These are phyloP conservation scores for Trametes villosa DNA, from an alignment of 768 basidiomycete genomes.

Conservation along the genomic window DNA sequence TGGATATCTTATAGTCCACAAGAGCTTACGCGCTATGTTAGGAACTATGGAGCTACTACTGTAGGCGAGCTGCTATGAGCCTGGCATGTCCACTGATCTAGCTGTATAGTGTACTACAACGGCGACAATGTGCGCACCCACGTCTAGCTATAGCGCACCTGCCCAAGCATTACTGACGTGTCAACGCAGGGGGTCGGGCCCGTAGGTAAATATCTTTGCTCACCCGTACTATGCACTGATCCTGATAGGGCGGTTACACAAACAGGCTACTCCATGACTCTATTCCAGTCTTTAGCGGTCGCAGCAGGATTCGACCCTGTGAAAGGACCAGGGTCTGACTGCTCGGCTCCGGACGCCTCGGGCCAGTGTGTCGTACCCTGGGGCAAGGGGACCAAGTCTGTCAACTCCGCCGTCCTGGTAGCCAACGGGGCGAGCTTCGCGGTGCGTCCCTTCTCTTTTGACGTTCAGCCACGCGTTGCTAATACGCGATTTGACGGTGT, in stretches of 20 bases:
- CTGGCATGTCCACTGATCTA: not conserved
- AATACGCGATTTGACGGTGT: not conserved
- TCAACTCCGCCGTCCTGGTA: conserved; percentile 79
- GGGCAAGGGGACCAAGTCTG: conserved; percentile 71
- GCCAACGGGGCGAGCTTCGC: conserved; percentile 80
- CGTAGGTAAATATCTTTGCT: conserved; percentile 24
- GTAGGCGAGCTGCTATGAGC: conserved; percentile 40
- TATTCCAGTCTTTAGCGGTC: conserved; percentile 76
- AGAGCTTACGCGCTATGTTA: not conserved
- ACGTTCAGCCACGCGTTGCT: conserved; percentile 36
- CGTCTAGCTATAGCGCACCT: not conserved
- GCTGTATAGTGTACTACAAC: conserved; percentile 70
- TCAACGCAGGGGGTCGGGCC: conserved; percentile 66
- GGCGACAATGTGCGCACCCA: conserved; percentile 64
- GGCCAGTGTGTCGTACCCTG: conserved; percentile 81
- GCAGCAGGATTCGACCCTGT: conserved; percentile 75
- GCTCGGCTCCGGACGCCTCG: conserved; percentile 55
- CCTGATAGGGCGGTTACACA: not conserved
- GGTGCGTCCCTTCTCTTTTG: conserved; percentile 42
- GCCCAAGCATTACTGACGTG: not conserved
- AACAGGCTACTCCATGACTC: conserved; percentile 63
- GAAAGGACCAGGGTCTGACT: conserved; percentile 71
- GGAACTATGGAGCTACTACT: conserved; percentile 83
- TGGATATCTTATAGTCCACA: not conserved
- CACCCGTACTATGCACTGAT: not conserved